Conservation (phyloP, 441 rosid genomes). For the Breynia disticha region DNA sequence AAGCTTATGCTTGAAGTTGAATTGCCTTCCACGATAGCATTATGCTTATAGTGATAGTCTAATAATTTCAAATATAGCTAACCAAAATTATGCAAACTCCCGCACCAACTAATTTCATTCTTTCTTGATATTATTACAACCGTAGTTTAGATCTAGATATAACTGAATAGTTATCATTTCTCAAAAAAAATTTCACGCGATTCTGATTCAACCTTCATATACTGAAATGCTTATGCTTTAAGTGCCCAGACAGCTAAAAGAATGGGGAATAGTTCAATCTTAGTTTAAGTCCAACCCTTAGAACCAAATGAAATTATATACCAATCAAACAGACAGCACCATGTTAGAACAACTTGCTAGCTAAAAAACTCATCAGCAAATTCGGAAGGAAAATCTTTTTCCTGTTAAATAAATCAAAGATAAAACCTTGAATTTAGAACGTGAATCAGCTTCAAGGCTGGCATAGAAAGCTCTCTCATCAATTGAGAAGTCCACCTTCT, state of each 20-base stretch:
- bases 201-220: too few species aligned
- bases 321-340: background rate
- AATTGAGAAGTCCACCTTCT: slow-evolving; percentile 62
- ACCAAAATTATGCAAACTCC: too few species aligned
- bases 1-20: too few species aligned
- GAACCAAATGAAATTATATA: background rate
- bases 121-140: too few species aligned
- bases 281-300: background rate
- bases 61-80: too few species aligned
- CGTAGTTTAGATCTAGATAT: too few species aligned
- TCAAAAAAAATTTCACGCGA: too few species aligned
- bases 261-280: background rate
- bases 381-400: background rate
- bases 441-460: slow-evolving; percentile 76
- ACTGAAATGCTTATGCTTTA: background rate
- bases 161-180: too few species aligned
- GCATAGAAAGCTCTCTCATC: slow-evolving; percentile 84
- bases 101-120: too few species aligned
- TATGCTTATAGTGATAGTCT: too few species aligned
- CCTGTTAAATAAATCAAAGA: slow-evolving; percentile 5
- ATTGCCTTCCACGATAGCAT: too few species aligned
- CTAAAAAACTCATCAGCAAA: slow-evolving; percentile 1
- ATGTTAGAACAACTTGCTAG: too few species aligned
- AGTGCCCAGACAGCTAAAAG: background rate
- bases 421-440: slow-evolving; percentile 69